Conservation (phyloP, 768 basidiomycete species). For the Holtermanniella nyarrowii region DNA sequence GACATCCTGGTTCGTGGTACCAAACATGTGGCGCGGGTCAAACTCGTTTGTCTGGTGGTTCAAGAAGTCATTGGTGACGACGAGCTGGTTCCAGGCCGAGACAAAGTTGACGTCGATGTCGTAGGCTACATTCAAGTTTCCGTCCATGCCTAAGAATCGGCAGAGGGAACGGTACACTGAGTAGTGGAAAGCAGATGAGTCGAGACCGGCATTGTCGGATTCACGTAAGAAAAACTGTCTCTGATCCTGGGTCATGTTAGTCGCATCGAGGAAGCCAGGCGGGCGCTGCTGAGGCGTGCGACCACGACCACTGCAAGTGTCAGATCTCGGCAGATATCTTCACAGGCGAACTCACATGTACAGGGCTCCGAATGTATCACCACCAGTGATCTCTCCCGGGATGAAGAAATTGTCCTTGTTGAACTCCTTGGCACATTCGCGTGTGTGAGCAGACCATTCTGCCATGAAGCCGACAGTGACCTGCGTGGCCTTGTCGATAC, state of each 20-base stretch:
- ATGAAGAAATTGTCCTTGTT: constrained; percentile 85
- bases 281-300: constrained; percentile 66
- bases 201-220: constrained; percentile 53
- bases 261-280: constrained; percentile 57
- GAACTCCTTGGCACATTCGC: constrained; percentile 59
- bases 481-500: constrained; percentile 90
- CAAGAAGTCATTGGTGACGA: constrained; percentile 70
- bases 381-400: constrained; percentile 87
- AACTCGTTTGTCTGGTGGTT: constrained; percentile 56
- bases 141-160: constrained; percentile 91
- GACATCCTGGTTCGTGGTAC: constrained; percentile 88
- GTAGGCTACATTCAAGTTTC: constrained; percentile 81
- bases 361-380: constrained; percentile 75
- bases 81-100: constrained; percentile 80
- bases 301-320: constrained; percentile 55
- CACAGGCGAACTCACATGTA: constrained; percentile 54
- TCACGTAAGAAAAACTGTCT: constrained; percentile 73
- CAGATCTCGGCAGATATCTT: background rate
- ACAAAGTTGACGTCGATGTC: constrained; percentile 74
- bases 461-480: constrained; percentile 73
- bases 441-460: constrained; percentile 61
- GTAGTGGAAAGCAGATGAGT: constrained; percentile 83
- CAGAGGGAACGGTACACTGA: constrained; percentile 77
- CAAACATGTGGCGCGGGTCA: constrained; percentile 82
- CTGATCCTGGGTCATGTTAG: constrained; percentile 53